Conservation (phyloP, 305 asterid genomes). For the Fraxinus latifolia region DNA sequence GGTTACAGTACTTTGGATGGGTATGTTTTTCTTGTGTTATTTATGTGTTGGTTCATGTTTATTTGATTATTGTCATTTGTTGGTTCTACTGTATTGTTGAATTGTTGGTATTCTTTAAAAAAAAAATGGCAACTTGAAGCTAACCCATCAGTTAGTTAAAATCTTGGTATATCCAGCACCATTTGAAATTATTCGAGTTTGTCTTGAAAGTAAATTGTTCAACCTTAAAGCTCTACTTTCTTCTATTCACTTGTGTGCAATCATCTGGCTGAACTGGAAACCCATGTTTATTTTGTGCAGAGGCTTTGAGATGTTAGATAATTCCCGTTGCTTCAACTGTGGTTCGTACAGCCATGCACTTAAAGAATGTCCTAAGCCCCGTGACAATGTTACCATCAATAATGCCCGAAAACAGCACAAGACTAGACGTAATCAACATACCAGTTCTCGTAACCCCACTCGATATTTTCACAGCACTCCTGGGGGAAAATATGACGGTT, state of each 20-base stretch:
- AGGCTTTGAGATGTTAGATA: conserved; percentile 45
- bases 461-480: conserved; percentile 80
- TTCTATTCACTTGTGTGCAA: neutral
- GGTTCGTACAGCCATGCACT: conserved; percentile 78
- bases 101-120: neutral
- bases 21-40: conserved; percentile 34
- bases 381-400: conserved; percentile 71
- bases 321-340: conserved; percentile 92
- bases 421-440: conserved; percentile 53
- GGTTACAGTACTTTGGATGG: conserved; percentile 46
- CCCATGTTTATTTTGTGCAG: conserved; percentile 36
- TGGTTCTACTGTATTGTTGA: neutral
- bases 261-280: neutral
- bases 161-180: neutral
- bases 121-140: neutral
- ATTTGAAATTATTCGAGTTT: neutral
- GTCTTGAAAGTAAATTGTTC: neutral
- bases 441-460: conserved; percentile 63
- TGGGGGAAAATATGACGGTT: conserved; percentile 84
- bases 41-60: conserved; percentile 20
- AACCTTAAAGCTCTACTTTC: neutral
- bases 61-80: neutral
- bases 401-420: conserved; percentile 80
- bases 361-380: conserved; percentile 88
- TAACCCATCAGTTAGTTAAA: neutral